Evolutionary conservation across 2,329 filamentous ascomycete species (phyloP).

Genomic region (Hymenoscyphus scutula): DNA sequence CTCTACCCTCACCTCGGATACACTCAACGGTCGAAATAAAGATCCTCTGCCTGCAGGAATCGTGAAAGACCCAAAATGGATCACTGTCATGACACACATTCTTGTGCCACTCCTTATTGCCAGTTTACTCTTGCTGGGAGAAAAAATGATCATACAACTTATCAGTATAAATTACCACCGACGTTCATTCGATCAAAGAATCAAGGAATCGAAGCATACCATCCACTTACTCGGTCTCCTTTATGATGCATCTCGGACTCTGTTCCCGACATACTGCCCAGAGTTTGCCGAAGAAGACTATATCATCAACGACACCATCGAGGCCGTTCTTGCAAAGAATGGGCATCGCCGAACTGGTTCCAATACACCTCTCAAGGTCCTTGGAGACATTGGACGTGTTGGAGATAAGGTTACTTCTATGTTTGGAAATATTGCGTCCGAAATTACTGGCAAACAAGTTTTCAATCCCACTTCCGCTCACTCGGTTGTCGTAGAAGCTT

Average conservation of each 20-base stretch:
- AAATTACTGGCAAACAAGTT: constrained; percentile 92
- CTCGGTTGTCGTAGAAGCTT: constrained; percentile 81
- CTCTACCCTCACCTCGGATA: constrained; percentile 48
- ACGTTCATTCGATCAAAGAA: constrained; percentile 76
- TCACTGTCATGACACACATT: constrained; percentile 59
- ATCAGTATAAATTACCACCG: constrained; percentile 85
- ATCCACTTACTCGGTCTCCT: constrained; percentile 78
- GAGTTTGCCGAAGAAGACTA: constrained; percentile 93
- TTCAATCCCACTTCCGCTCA: constrained; percentile 92
- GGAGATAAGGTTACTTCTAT: constrained; percentile 92
- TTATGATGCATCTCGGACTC: constrained; percentile 81
- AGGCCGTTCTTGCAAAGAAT: constrained; percentile 62
- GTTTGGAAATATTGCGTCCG: constrained; percentile 89
- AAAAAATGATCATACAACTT: constrained; percentile 76
- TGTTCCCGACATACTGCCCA: constrained; percentile 89
- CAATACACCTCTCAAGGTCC: constrained; percentile 73
- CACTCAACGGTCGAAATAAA: constrained; percentile 2
- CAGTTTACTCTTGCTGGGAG: constrained; percentile 68
- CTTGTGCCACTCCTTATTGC: constrained; percentile 67
- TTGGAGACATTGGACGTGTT: constrained; percentile 71
- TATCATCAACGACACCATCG: constrained; percentile 80
- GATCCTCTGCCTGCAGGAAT: background rate
- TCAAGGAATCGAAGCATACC: constrained; percentile 87
- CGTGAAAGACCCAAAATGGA: constrained; percentile 43
- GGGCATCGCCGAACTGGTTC: constrained; percentile 55